Conservation (phyloP, 345 rosid species). For the Boechera retrofracta region DNA sequence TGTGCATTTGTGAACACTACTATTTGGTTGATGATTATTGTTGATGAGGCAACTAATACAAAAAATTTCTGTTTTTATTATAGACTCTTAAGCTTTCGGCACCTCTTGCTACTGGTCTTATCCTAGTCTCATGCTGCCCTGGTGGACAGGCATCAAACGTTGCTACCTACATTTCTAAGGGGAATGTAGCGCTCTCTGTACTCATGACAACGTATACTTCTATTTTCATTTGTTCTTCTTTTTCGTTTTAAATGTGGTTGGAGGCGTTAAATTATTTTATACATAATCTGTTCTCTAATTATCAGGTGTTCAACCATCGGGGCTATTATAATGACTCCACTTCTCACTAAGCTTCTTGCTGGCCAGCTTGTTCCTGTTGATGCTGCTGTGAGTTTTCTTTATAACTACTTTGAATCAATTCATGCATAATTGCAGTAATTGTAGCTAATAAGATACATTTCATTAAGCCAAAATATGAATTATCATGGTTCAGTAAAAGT, state of each 20-base stretch:
- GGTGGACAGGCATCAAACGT: constrained; percentile 98
- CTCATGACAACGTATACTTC: constrained; percentile 91
- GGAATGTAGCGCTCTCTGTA: constrained; percentile 96
- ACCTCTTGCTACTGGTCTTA: constrained; percentile 96
- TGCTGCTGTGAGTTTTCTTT: constrained; percentile 70
- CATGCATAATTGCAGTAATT: not conserved
- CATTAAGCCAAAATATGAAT: constrained; percentile 1
- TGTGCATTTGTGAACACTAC: not conserved
- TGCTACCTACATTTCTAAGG: constrained; percentile 94
- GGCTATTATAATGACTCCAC: constrained; percentile 97
- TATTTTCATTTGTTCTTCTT: constrained; percentile 10
- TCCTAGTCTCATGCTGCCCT: constrained; percentile 96
- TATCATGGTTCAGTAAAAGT: not conserved
- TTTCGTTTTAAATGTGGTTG: constrained; percentile 25
- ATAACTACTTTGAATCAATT: not conserved
- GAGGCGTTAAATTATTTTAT: not conserved
- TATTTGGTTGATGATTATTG: constrained; percentile 33
- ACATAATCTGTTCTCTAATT: not conserved
- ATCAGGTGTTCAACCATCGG: constrained; percentile 95
- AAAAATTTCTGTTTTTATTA: constrained; percentile 24
- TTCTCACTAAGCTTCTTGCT: constrained; percentile 96
- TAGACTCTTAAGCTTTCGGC: constrained; percentile 90
- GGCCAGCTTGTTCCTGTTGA: constrained; percentile 99
- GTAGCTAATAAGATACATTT: constrained; percentile 13
- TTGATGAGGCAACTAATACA: constrained; percentile 20